Base-by-base conservation (phyloP, 2,329 filamentous ascomycete genomes). In the Sordariomycetes sp. region DNA sequence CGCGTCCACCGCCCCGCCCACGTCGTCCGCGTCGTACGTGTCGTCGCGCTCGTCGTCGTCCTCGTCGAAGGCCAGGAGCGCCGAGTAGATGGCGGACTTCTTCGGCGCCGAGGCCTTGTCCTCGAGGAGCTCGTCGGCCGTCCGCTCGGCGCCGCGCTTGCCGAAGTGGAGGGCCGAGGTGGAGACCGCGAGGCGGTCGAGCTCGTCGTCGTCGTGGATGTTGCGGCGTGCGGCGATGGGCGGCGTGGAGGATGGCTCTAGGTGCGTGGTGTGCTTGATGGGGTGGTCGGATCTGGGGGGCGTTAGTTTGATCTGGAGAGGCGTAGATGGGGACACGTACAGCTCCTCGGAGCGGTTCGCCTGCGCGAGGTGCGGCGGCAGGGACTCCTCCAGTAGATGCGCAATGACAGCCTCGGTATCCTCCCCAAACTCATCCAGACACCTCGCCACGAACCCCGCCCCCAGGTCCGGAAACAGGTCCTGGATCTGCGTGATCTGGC, bases 11-110 rank as follows among this genome's bases (percentile, higher is more conserved):
- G 89, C 89, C 24, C 93, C 92, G 40, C 94, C 94, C 2, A 97
- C 90, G 67, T 97, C 94, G 55, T 85, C 90, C 1, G 87, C 84
- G 65, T 99, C 94, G 68, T 99, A 99, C 0, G 93, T 97, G 69
- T 99, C 94, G 70, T 99, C 94, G 40, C 91, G 83, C 73, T 99
- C 94, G 69, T 99, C 94, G 64, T 97, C 94, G 65, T 97, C 93
- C 0, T 87, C 87, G 72, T 97, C 92, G 64, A 97, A 97, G 0
- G 87, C 81, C 18, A 90, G 90, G 2, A 97, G 81, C 0, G 93
- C 93, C 3, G 92, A 89, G 25, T 96, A 75, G 64, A 97, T 96
- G 12, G 90, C 87, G 0, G 90, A 89, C 73, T 95, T 96, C 65
- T 86, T 85, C 1, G 87, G 82, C 3, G 86, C 83, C 1, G 74